Percentiles rank a stretch among this genome's conserved stretches.
Evolutionary conservation across 495 filamentous ascomycete species (phyloP).

Genomic region (Penicillium paradoxum): DNA sequence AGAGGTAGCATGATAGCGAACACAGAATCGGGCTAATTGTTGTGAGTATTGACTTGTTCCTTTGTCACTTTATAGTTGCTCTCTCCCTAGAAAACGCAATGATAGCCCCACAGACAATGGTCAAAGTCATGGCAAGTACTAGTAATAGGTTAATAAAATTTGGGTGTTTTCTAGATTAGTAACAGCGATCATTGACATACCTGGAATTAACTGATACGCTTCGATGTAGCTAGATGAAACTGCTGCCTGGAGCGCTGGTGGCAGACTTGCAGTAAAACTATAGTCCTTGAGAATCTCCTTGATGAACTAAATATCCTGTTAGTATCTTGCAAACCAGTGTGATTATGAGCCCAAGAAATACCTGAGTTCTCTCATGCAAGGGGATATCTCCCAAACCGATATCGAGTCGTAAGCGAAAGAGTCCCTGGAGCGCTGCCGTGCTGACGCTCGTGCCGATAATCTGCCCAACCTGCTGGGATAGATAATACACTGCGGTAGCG

Average conservation of each 20-base stretch:
- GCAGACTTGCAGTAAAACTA: background rate
- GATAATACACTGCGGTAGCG: constrained; percentile 3
- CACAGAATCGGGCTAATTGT: no score
- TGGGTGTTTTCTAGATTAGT: no score
- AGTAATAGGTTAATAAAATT: no score
- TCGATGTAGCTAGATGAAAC: background rate
- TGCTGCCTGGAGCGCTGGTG: background rate
- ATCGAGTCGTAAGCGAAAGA: background rate
- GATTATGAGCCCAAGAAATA: background rate
- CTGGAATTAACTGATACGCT: background rate
- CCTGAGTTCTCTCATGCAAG: background rate
- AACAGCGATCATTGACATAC: background rate
- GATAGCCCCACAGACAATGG: background rate
- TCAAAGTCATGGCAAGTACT: background rate
- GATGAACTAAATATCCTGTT: background rate
- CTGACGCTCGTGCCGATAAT: background rate
- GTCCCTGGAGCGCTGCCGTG: background rate
- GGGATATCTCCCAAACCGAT: background rate
- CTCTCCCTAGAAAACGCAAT: background rate
- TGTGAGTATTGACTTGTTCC: no score
- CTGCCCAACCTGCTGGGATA: background rate
- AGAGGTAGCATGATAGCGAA: no score
- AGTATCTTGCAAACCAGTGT: background rate
- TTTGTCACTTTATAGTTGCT: no score
- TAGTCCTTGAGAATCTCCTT: background rate